A percentile compares a stretch with the other conserved stretches of the same genome.
Conservation (phyloP, 176 grass and related monocot species). For the Musa troglodytarum region DNA sequence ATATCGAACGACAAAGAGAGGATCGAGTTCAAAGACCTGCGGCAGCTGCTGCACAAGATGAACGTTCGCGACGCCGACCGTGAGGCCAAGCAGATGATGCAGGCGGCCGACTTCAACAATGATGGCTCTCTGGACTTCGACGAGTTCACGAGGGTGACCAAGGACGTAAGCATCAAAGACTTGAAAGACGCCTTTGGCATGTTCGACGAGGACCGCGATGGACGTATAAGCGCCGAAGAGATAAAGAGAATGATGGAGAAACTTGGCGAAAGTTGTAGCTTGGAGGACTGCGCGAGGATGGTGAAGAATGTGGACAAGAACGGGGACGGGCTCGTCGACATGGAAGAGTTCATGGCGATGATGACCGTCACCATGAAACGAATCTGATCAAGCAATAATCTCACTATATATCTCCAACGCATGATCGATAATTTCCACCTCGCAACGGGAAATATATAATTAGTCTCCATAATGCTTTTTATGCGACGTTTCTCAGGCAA, state of each 20-base stretch:
- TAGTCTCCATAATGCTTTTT: too few relatives aligned
- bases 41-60: conserved; percentile 18
- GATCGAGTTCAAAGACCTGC: conserved; percentile 31
- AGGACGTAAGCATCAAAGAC: conserved; percentile 42
- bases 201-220: conserved; percentile 48
- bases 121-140: conserved; percentile 48
- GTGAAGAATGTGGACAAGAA: conserved; percentile 44
- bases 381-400: neutral
- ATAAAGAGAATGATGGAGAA: conserved; percentile 33
- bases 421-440: too few relatives aligned
- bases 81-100: conserved; percentile 41
- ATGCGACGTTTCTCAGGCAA: too few relatives aligned
- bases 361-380: conserved; percentile 36
- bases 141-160: conserved; percentile 65
- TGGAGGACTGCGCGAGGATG: conserved; percentile 52
- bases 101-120: conserved; percentile 34
- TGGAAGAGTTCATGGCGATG: conserved; percentile 81
- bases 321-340: conserved; percentile 42
- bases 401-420: too few relatives aligned
- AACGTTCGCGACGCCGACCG: neutral
- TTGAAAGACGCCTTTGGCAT: conserved; percentile 55
- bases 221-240: conserved; percentile 53
- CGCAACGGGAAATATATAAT: too few relatives aligned
- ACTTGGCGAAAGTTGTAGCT: conserved; percentile 30
- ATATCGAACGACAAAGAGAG: conserved; percentile 24